These are phyloP conservation scores for Phytomonas francai DNA, from an alignment of 208 protist species.

Conservation along the genomic window DNA sequence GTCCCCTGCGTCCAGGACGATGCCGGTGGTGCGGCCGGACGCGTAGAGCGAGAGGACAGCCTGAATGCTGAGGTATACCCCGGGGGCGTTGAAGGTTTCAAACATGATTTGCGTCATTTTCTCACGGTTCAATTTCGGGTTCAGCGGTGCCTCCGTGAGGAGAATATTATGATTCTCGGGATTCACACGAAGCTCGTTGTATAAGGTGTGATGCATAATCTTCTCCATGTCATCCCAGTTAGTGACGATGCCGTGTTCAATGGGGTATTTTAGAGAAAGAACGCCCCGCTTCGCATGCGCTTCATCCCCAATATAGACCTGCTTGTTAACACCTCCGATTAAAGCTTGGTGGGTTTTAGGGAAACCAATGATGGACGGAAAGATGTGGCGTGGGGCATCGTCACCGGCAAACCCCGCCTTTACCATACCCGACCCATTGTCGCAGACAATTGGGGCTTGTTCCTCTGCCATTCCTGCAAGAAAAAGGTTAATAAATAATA, in stretches of 20 bases:
- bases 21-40: conserved; percentile 87
- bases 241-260: conserved; percentile 94
- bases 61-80: conserved; percentile 93
- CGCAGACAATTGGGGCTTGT: conserved; percentile 68
- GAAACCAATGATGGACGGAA: conserved; percentile 95
- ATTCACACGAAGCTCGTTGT: conserved; percentile 96
- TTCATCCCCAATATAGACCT: conserved; percentile 92
- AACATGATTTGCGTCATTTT: conserved; percentile 96
- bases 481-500: conserved; percentile 9
- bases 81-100: conserved; percentile 86
- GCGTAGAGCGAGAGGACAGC: conserved; percentile 95
- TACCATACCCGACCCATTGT: conserved; percentile 86
- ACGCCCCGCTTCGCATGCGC: conserved; percentile 93
- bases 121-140: conserved; percentile 90
- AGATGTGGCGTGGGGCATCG: conserved; percentile 94
- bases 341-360: conserved; percentile 92
- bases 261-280: conserved; percentile 91
- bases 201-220: conserved; percentile 98
- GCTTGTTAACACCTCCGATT: conserved; percentile 94
- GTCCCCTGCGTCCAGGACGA: conserved; percentile 91
- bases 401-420: conserved; percentile 96
- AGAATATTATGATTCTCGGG: conserved; percentile 97
- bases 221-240: conserved; percentile 99
- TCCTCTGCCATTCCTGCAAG: conserved; percentile 58
- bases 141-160: conserved; percentile 88